Evolutionary conservation across 345 rosid species (phyloP).

Genomic region (Iberis pinnata): DNA sequence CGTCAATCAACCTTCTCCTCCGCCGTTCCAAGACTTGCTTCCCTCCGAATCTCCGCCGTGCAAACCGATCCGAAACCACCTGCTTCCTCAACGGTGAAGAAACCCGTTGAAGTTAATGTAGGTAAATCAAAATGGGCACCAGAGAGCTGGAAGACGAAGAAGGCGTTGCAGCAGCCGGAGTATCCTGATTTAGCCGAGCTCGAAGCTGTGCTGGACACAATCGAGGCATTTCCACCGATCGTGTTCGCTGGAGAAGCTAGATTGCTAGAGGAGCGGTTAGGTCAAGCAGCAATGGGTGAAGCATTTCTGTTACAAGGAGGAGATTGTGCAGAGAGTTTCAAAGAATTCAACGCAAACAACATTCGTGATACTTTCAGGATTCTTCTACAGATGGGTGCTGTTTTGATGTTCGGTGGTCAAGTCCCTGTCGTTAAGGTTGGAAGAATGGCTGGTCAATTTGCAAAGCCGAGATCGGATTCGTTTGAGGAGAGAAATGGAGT

Average conservation of each 20-base stretch:
- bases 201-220: conserved; percentile 39
- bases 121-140: conserved; percentile 35
- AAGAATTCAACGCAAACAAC: conserved; percentile 63
- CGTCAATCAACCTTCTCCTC: conserved; percentile 24
- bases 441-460: neutral
- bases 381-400: neutral
- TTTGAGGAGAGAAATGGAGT: neutral
- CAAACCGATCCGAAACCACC: conserved; percentile 32
- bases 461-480: neutral
- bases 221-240: conserved; percentile 52
- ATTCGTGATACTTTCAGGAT: conserved; percentile 36
- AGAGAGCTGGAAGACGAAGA: conserved; percentile 52
- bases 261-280: conserved; percentile 46
- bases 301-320: conserved; percentile 70
- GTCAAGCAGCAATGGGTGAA: conserved; percentile 61
- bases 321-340: conserved; percentile 74
- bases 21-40: conserved; percentile 15
- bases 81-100: conserved; percentile 9
- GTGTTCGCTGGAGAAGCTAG: conserved; percentile 69
- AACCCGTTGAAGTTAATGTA: conserved; percentile 21
- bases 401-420: neutral
- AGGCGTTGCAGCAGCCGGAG: conserved; percentile 56
- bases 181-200: conserved; percentile 46
- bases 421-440: neutral
- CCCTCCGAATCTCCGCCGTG: conserved; percentile 30